Conservation (phyloP, 257 asterid genomes). For the Solanum corneliomulleri region DNA sequence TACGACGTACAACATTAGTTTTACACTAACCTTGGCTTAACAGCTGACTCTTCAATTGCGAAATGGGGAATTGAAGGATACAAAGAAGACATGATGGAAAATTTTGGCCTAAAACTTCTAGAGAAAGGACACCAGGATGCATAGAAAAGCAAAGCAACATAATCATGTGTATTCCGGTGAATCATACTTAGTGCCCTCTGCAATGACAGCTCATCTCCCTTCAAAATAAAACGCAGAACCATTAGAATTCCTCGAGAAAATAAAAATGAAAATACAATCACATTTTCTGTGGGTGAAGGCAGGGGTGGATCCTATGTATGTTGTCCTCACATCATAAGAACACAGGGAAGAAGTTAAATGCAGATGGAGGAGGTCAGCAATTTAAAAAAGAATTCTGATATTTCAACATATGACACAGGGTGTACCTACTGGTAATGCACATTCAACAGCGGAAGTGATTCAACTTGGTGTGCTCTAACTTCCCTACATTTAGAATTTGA, state of each 20-base stretch:
- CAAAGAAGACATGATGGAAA: conserved; percentile 59
- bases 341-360: background rate
- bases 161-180: conserved; percentile 52
- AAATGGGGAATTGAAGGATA: conserved; percentile 87
- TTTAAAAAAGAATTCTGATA: background rate
- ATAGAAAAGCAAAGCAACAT: conserved; percentile 79
- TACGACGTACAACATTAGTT: background rate
- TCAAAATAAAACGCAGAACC: conserved; percentile 12
- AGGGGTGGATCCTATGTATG: background rate
- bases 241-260: conserved; percentile 2
- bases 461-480: background rate
- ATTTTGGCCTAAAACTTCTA: conserved; percentile 44
- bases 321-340: background rate
- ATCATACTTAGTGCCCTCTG: conserved; percentile 66
- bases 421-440: background rate
- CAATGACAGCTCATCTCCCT: conserved; percentile 77
- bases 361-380: background rate
- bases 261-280: background rate
- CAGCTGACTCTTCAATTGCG: conserved; percentile 84
- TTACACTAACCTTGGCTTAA: conserved; percentile 76
- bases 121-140: conserved; percentile 99
- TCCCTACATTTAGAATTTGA: background rate
- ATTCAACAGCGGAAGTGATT: background rate
- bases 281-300: background rate
- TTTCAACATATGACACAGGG: background rate